Conservation (phyloP, 257 asterid genomes). For the Capsicum baccatum region DNA sequence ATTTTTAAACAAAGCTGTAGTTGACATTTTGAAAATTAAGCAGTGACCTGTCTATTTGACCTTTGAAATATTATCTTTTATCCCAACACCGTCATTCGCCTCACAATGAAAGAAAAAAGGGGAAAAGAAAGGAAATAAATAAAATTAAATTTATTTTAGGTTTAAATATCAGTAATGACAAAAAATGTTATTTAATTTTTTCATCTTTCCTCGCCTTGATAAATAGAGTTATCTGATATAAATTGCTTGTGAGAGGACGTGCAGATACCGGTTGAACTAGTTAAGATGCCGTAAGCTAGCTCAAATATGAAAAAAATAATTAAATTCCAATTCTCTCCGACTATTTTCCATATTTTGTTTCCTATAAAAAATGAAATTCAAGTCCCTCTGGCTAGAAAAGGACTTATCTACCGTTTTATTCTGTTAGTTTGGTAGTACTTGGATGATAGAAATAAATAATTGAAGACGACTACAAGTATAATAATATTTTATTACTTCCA, state of each 20-base stretch:
- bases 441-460: background rate
- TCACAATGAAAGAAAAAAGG: background rate
- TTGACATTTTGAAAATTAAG: conserved; percentile 3
- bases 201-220: no score
- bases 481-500: conserved; percentile 2
- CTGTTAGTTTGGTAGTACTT: conserved; percentile 19
- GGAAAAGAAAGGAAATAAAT: background rate
- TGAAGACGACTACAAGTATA: background rate
- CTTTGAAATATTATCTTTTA: background rate
- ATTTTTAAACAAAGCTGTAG: background rate
- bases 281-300: no score
- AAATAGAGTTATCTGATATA: no score
- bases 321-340: background rate
- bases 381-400: background rate
- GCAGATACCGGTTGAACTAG: no score
- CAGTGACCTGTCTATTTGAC: conserved; percentile 8
- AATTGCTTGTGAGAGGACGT: no score
- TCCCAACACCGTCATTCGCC: background rate
- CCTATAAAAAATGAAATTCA: background rate
- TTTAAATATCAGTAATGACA: no score
- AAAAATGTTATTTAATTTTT: no score
- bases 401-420: background rate
- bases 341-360: background rate
- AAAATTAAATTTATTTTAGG: background rate
- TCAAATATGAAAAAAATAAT: no score